Evolutionary conservation across 2,329 filamentous ascomycete species (phyloP).

Genomic region (Rhinocladiella similis): DNA sequence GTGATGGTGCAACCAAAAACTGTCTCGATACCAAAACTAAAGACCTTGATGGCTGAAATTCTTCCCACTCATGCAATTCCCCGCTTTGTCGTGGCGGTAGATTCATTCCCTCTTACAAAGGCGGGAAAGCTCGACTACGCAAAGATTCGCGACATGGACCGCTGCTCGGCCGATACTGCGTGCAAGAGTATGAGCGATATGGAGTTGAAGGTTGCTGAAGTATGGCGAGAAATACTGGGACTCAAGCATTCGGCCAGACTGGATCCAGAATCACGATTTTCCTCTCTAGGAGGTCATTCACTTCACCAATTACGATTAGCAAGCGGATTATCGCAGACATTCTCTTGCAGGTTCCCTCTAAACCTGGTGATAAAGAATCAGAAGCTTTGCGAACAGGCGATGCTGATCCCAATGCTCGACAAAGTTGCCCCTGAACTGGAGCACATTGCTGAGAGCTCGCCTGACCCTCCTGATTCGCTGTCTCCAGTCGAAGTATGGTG

Average conservation of each 20-base stretch:
- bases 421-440: background rate
- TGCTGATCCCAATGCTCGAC: background rate
- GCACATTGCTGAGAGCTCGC: background rate
- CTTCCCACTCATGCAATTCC: constrained; percentile 34
- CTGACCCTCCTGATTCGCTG: background rate
- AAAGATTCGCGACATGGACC: constrained; percentile 19
- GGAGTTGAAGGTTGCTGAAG: constrained; percentile 17
- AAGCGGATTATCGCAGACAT: background rate
- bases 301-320: constrained; percentile 26
- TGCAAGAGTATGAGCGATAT: constrained; percentile 9
- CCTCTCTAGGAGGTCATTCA: constrained; percentile 34
- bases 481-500: too few species aligned
- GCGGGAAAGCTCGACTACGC: constrained; percentile 38
- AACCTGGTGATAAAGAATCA: background rate
- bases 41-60: constrained; percentile 12
- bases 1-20: constrained; percentile 31
- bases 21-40: constrained; percentile 12
- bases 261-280: constrained; percentile 27
- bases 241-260: constrained; percentile 5
- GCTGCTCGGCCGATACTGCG: background rate
- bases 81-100: constrained; percentile 27
- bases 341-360: background rate
- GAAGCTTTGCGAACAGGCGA: background rate
- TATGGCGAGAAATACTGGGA: background rate
- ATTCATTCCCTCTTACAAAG: constrained; percentile 34